Conservation (phyloP, 2,329 filamentous ascomycete species). For the Rutstroemia sp. region DNA sequence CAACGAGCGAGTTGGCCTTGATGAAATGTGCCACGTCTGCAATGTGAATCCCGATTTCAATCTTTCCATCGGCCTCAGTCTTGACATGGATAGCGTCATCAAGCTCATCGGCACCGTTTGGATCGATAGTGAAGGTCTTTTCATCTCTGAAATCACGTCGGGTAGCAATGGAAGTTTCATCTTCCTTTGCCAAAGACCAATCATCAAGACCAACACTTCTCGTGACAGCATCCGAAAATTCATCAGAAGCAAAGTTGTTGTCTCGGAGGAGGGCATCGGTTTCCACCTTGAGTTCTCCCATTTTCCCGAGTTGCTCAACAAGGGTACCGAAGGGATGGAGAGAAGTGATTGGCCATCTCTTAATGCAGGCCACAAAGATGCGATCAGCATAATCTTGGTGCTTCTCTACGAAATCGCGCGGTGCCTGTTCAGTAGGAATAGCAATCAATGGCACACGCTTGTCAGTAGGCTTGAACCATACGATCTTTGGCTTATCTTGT, state of each 20-base stretch:
- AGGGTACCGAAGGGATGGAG: slow-evolving; percentile 96
- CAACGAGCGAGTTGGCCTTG: slow-evolving; percentile 89
- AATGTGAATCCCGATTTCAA: slow-evolving; percentile 93
- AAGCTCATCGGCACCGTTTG: slow-evolving; percentile 78
- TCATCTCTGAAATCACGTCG: slow-evolving; percentile 89
- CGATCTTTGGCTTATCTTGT: slow-evolving; percentile 98
- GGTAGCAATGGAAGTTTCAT: slow-evolving; percentile 61
- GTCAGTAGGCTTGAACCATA: slow-evolving; percentile 99
- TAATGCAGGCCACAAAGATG: slow-evolving; percentile 98
- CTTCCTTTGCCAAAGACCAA: slow-evolving; percentile 81
- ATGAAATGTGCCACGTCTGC: slow-evolving; percentile 95
- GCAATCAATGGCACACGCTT: slow-evolving; percentile 97
- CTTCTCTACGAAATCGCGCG: slow-evolving; percentile 95
- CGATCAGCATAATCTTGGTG: slow-evolving; percentile 96
- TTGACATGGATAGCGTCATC: slow-evolving; percentile 93
- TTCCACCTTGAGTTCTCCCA: slow-evolving; percentile 96
- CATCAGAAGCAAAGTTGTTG: slow-evolving; percentile 97
- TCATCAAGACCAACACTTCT: slow-evolving; percentile 89
- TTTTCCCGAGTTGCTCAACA: slow-evolving; percentile 92
- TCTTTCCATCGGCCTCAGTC: slow-evolving; percentile 70
- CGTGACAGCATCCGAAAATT: slow-evolving; percentile 93
- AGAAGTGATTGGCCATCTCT: slow-evolving; percentile 99
- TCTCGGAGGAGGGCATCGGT: slow-evolving; percentile 94
- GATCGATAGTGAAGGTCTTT: slow-evolving; percentile 85
- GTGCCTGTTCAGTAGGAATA: slow-evolving; percentile 95